Evolutionary conservation across 1,284 basidiomycete species (phyloP), one percentile per base, ranked within the genome.

Genomic region (Ceratobasidium sp.): DNA sequence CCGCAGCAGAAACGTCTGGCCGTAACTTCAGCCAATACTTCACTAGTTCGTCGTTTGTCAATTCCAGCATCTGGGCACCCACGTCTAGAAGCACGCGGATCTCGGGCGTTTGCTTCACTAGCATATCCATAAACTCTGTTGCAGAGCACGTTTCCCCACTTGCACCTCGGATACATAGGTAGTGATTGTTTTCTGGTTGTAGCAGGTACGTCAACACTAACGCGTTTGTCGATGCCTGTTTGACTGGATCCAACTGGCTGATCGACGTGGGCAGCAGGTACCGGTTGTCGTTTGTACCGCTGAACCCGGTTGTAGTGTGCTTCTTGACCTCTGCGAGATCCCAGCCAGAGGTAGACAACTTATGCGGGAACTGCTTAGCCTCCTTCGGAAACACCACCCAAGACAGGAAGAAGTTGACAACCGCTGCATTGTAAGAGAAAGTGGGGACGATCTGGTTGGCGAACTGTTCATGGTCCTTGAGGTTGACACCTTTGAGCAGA

Each of bases 1-100:
- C 78, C 0, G 83, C 84, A 0, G 85, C 86, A 26, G 78, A 75
- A 10, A 82, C 73, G 58, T 79, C 72, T 0, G 69, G 55, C 39
- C 75, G 45, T 3, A 80, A 64, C 23, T 74, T 41, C 0, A 87
- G 78, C 87, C 86, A 87, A 0, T 72, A 64, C 30, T 73, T 41
- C 0, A 80, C 84, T 4, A 87, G 73, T 6, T 83, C 78, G 1
- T 77, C 50, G 71, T 86, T 87, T 21, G 78, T 76, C 46, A 86
- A 76, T 53, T 88, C 86, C 6, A 88, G 78, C 78, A 88, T 85
- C 73, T 88, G 87, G 0, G 87, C 86, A 0, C 87, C 86, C 12
- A 87, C 84, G 46, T 87, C 86, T 18, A 88, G 77, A n/a, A 87
- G 75, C 0, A 87, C 84, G 8, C 79, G 80, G 21, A 86, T 80